Evolutionary conservation across 176 grass and related monocot genomes (phyloP), one percentile per base, ranked within the genome.

Genomic region (Zoysia japonica): DNA sequence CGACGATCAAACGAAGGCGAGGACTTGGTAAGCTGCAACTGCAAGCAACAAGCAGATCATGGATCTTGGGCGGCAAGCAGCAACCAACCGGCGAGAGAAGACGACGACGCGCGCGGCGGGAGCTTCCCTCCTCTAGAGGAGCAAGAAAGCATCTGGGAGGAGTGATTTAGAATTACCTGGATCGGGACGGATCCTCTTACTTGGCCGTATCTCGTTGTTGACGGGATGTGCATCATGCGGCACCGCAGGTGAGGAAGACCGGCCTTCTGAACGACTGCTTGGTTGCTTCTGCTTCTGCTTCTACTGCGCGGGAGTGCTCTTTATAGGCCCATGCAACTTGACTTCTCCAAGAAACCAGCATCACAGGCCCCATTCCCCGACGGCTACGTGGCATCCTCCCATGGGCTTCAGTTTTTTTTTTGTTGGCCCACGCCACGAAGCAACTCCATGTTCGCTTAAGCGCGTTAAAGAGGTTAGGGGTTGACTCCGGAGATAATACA

Each of bases 31-130:
- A 28, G 28, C 28, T 28, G 28, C 28, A 46, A 49, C 41, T 59
- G 36, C n/a, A 47, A 35, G 69, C 69, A 65, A 13, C 50, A 71
- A 53, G 64, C 64, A 68, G 55, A 53, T 56, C 87, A 85, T 85
- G 87, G 76, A 42, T 75, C 63, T 49, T 85, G 68, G 28, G 50
- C 41, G 40, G 60, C 28, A 28, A 28, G 28, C 28, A 28, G 28
- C 28, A 28, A 28, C 28, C 7, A 16, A 19, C 9, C 64, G 16
- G 70, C 40, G 47, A 43, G 76, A 11, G 6, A 47, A 47, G 28
- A 28, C 28, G 28, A 28, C 28, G 28, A 28, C 28, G 28, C 28
- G 28, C 20, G 76, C 76, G 53, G 81, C 64, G 61, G 70, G 20
- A 76, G 48, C 28, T 67, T 57, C 15, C 47, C 28, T 36, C 28